Evolutionary conservation across 495 filamentous ascomycete species (phyloP), one percentile per base, ranked within the genome.

Genomic region (Tuber magnatum): DNA sequence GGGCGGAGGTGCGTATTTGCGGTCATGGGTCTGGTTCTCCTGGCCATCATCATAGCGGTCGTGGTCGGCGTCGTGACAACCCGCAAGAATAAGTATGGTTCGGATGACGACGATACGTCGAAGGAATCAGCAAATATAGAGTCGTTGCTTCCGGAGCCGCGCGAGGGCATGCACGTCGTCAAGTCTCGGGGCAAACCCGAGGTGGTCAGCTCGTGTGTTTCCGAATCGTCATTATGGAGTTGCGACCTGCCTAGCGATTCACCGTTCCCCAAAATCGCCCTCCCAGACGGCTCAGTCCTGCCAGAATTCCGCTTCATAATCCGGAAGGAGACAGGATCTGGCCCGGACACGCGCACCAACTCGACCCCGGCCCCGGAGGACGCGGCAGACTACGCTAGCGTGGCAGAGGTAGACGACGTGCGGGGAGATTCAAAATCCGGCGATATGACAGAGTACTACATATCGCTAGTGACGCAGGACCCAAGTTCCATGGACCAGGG

Each of bases 361-460:
- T 75, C 81, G 81, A 68, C 68, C 38, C 70, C 83, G 42, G n/a
- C 71, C 9, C 78, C 81, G 3, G 75, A 69, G 40, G 48, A 68
- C 28, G 70, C 61, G 24, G 42, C 48, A n/a, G 80, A 80, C 51
- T 82, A 82, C 61, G 61, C 56, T 2, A 72, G 14, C 40, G 22
- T 81, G 44, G 74, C 80, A 2, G 43, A 24, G 16, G 71, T 70
- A 22, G 95, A 99, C 74, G 84, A 84, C 14, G 86, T 91, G 48
- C 83, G 84, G 28, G 85, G 86, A 0, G 84, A 86, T 1, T 88
- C 90, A 76, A 87, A 90, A 68, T 87, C 86, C 1, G 91, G 91
- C 73, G 91, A 92, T 82, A 85, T 86, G 22, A 92, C 91, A 1
- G 90, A 91, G 0, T 93, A 92, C 81, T 92, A 88, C 78, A 87